Conservation (phyloP, 306 rosid genomes). For the Citrullus amarus region DNA sequence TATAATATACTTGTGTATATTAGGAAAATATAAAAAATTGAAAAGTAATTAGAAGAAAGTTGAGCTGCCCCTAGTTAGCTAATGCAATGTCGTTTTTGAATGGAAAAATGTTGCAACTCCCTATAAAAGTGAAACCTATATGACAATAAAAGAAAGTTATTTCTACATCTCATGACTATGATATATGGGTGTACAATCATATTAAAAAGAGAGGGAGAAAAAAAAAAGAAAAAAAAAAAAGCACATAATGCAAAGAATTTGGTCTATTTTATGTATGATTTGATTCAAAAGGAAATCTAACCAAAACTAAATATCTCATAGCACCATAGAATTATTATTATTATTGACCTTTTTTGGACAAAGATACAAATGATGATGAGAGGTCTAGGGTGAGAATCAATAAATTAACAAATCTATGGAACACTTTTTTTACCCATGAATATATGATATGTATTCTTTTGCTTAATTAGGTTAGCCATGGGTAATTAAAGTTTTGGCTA, state of each 20-base stretch:
- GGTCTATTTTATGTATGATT: neutral
- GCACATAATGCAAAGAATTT: neutral
- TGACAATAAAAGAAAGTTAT: neutral
- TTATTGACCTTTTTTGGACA: neutral
- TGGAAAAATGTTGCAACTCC: neutral
- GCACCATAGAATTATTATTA: neutral
- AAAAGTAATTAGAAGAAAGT: neutral
- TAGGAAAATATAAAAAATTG: too few species aligned
- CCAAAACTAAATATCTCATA: neutral
- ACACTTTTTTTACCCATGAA: too few species aligned
- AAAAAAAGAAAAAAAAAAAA: neutral
- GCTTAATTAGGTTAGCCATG: too few species aligned
- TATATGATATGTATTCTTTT: too few species aligned
- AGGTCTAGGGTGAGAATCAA: neutral
- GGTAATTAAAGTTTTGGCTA: too few species aligned
- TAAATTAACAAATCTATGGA: too few species aligned
- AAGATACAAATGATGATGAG: neutral
- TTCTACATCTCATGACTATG: neutral
- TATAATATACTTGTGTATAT: too few species aligned
- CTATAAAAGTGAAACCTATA: neutral
- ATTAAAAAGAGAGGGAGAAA: neutral
- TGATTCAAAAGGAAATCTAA: neutral
- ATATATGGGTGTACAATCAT: neutral
- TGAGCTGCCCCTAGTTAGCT: neutral
- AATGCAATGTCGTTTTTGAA: neutral